Conservation (phyloP, 2,329 filamentous ascomycete species). For the Tolypocladium album region DNA sequence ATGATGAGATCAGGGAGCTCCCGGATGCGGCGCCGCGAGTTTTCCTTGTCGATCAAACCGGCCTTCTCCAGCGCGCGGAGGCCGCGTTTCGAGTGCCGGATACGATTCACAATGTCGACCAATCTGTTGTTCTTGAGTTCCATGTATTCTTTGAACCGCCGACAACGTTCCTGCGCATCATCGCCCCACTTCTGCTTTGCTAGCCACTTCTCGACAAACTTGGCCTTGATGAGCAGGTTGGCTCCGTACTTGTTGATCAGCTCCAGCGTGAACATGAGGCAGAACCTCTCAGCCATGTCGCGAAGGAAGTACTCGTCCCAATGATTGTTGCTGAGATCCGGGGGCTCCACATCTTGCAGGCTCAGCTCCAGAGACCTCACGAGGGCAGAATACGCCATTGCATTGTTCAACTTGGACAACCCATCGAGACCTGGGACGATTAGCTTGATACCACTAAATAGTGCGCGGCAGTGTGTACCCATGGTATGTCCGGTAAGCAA, state of each 20-base stretch:
- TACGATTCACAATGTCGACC: constrained; percentile 38
- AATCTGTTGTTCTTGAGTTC: constrained; percentile 38
- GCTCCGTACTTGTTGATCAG: constrained; percentile 50
- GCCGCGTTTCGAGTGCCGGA: constrained; percentile 39
- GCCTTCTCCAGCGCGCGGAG: constrained; percentile 38
- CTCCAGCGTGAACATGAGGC: constrained; percentile 45
- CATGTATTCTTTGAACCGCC: constrained; percentile 43
- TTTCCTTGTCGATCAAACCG: constrained; percentile 31
- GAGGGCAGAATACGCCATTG: constrained; percentile 42
- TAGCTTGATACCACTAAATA: constrained; percentile 5
- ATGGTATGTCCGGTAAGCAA: constrained; percentile 36
- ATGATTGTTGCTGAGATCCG: constrained; percentile 40
- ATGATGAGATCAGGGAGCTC: constrained; percentile 21
- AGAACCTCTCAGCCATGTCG: constrained; percentile 50
- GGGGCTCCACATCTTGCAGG: constrained; percentile 36
- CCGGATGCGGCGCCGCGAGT: constrained; percentile 14
- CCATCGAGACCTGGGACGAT: constrained; percentile 20
- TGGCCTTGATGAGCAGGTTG: constrained; percentile 47
- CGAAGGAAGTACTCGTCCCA: constrained; percentile 55
- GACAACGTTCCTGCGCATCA: constrained; percentile 36
- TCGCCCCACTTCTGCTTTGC: constrained; percentile 59
- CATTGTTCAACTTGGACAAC: constrained; percentile 36
- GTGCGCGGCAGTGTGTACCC: constrained; percentile 9
- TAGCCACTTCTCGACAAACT: constrained; percentile 65
- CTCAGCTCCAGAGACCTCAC: constrained; percentile 50